Base-by-base conservation (phyloP, 129 eudicot species). In the Helianthus tuberosus region DNA sequence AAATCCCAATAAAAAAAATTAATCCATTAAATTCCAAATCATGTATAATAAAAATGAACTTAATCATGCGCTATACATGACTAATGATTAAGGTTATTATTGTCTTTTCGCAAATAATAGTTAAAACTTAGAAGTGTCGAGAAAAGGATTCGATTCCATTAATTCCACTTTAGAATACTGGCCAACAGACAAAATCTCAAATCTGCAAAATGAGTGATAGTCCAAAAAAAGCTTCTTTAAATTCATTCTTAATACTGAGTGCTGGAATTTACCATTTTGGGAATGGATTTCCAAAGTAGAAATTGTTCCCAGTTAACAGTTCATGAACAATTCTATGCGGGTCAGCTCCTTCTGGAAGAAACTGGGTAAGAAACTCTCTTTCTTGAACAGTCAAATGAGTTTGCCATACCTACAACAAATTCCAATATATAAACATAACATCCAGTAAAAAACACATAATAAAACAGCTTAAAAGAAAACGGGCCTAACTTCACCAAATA, bases 251-350 rank as follows among this genome's bases (percentile, higher is more conserved):
- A 35, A 47, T 43, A 73, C 39, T 36, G 63, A 68, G 35, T 17
- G 67, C 9, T 20, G 46, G 27, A 71, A 86, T 84, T 74, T 85
- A 80, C 98, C 98, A 94, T 76, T 86, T 83, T 13, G 47, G 35
- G 62, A 86, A 85, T 77, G 96, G 91, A 78, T 88, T 94, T 59
- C 98, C 97, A 53, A 94, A 94, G 81, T 78, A 81, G 57, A 90
- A 77, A 80, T 88, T 90, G 63, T 85, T 85, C 81, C 93, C 98
- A 16, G 72, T 73, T 35, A 94, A 88, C 87, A 94, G 76, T 25
- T 85, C 88, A 51, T 77, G 74, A 64, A 94, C 91, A 70, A 80
- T 68, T 48, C 79, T 50, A 81, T 85, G 87, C 5, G 88, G 79
- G 6, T 91, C 89, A 35, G 53, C 53, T 54, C 84, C 91, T 82